Conservation (phyloP, 129 eudicot genomes). For the Arctium lappa region DNA sequence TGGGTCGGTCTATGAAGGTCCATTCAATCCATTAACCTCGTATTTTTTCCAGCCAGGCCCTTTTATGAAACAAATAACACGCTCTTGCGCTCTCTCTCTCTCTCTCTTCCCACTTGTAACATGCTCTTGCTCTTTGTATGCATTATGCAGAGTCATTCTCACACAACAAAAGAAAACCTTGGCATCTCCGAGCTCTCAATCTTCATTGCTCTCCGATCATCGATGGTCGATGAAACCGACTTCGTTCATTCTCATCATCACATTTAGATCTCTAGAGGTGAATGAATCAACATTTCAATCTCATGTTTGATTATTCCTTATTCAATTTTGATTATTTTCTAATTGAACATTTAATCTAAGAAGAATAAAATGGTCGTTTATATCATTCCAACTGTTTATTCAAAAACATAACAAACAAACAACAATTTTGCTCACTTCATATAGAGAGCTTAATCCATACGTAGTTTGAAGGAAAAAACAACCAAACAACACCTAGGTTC, state of each 20-base stretch:
- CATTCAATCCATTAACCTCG: not conserved
- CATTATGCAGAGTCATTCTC: slow-evolving; percentile 8
- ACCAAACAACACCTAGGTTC: not conserved
- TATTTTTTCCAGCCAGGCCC: not conserved
- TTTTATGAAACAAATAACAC: not conserved
- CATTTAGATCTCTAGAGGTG: slow-evolving; percentile 53
- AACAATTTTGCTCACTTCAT: too few relatives aligned
- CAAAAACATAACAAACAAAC: too few relatives aligned
- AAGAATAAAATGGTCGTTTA: too few relatives aligned
- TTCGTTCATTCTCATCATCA: slow-evolving; percentile 44
- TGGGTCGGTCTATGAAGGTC: not conserved
- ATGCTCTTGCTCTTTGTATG: too few relatives aligned
- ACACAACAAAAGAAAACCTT: not conserved
- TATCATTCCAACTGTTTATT: too few relatives aligned
- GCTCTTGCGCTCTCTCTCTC: not conserved
- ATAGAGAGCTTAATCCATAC: too few relatives aligned
- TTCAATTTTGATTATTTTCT: not conserved
- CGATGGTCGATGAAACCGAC: slow-evolving; percentile 44
- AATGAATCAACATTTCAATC: not conserved
- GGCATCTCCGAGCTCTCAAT: slow-evolving; percentile 14
- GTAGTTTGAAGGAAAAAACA: not conserved
- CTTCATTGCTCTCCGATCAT: slow-evolving; percentile 12
- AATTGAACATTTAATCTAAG: not conserved
- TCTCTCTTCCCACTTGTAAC: too few relatives aligned
- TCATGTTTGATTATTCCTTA: not conserved